These are phyloP conservation scores for Candida peoriensis DNA, from an alignment of 805 yeast genomes.

Conservation along the genomic window DNA sequence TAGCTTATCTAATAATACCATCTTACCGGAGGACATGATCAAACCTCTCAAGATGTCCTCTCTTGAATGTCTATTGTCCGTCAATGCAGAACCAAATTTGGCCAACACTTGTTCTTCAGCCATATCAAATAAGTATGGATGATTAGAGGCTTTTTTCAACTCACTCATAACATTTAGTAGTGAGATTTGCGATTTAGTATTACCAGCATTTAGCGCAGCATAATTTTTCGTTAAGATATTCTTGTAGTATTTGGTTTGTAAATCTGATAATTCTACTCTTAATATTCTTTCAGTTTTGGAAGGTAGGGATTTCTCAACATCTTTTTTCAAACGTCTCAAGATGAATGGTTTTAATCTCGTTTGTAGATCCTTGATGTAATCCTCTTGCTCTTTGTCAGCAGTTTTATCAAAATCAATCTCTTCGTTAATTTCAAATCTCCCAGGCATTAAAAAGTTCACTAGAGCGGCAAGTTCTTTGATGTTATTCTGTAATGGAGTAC, in stretches of 20 bases:
- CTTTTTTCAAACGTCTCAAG: slow-evolving; percentile 88
- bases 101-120: slow-evolving; percentile 81
- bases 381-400: slow-evolving; percentile 72
- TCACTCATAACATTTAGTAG: slow-evolving; percentile 91
- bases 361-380: slow-evolving; percentile 82
- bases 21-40: slow-evolving; percentile 97
- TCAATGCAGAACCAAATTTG: slow-evolving; percentile 47
- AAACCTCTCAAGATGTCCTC: slow-evolving; percentile 84
- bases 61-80: slow-evolving; percentile 40
- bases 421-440: slow-evolving; percentile 81
- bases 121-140: slow-evolving; percentile 90
- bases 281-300: slow-evolving; percentile 93
- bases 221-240: slow-evolving; percentile 91
- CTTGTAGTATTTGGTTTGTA: slow-evolving; percentile 92
- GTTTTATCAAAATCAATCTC: slow-evolving; percentile 94
- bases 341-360: slow-evolving; percentile 85
- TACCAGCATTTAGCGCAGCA: slow-evolving; percentile 83
- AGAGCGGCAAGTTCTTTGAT: slow-evolving; percentile 93
- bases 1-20: slow-evolving; percentile 91
- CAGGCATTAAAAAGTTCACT: slow-evolving; percentile 95
- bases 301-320: slow-evolving; percentile 95
- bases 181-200: slow-evolving; percentile 73
- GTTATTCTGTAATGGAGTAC: slow-evolving; percentile 96
- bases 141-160: slow-evolving; percentile 93
- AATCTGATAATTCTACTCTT: slow-evolving; percentile 90